These are phyloP conservation scores for Schizophyllum amplum DNA, from an alignment of 1,284 basidiomycete species.

Conservation along the genomic window DNA sequence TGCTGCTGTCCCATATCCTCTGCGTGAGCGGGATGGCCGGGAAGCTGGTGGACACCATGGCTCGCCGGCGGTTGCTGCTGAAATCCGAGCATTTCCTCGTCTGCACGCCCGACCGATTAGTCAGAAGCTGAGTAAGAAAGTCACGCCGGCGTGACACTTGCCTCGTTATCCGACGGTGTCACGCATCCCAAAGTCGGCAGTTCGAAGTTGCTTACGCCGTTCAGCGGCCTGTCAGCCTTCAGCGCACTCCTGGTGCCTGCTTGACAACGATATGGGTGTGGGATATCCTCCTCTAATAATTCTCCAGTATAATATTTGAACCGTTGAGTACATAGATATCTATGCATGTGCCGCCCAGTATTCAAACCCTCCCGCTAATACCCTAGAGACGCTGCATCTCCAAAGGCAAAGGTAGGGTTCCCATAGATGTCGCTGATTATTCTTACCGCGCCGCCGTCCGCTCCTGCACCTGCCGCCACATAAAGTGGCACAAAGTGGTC, in stretches of 20 bases:
- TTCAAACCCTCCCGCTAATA: neutral
- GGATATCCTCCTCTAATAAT: no score
- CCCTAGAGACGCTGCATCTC: slow-evolving; percentile 25
- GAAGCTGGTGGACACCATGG: neutral
- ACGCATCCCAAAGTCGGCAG: neutral
- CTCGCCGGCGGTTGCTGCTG: neutral
- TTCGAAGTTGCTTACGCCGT: no score
- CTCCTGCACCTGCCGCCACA: slow-evolving; percentile 65
- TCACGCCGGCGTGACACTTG: neutral
- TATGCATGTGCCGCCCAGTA: neutral
- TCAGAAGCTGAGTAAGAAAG: neutral
- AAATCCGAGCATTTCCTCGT: neutral
- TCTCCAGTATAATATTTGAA: no score
- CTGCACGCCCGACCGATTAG: neutral
- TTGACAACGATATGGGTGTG: no score
- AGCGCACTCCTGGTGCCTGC: no score
- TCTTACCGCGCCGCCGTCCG: slow-evolving; percentile 35
- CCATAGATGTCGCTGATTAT: slow-evolving; percentile 50
- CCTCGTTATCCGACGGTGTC: neutral
- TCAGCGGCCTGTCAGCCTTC: no score
- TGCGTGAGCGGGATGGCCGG: neutral
- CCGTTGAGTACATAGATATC: no score
- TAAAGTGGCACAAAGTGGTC: slow-evolving; percentile 73
- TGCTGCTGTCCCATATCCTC: neutral
- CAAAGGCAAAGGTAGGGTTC: slow-evolving; percentile 55